These are phyloP conservation scores for Zygosaccharomyces rouxii DNA, from an alignment of 805 yeast species.

Conservation along the genomic window DNA sequence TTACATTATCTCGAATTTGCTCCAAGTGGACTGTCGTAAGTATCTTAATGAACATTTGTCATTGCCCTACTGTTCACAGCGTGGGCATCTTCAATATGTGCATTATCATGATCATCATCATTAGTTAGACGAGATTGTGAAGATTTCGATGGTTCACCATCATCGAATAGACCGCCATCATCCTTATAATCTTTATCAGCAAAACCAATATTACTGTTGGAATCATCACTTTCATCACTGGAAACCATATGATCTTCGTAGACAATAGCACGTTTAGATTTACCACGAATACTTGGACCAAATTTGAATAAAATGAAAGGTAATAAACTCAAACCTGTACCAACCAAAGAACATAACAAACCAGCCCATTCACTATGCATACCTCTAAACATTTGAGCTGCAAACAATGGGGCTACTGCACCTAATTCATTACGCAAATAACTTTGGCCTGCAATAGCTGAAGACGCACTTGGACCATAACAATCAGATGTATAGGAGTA, in stretches of 20 bases:
- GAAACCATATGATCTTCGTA: conserved; percentile 2
- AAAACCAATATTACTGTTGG: background rate
- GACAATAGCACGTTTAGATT: conserved; percentile 2
- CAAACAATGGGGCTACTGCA: conserved; percentile 4
- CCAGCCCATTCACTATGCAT: conserved; percentile 5
- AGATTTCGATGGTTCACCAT: conserved; percentile 7
- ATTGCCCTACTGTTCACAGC: background rate
- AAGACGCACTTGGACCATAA: conserved; percentile 4
- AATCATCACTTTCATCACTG: background rate
- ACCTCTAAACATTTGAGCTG: background rate
- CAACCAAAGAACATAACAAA: conserved; percentile 1
- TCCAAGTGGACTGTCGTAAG: background rate
- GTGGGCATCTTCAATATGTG: background rate
- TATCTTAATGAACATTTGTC: background rate
- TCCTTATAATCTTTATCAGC: background rate
- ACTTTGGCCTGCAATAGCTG: conserved; percentile 5
- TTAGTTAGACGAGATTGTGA: conserved; percentile 2
- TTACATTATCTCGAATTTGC: background rate
- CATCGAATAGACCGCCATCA: conserved; percentile 3
- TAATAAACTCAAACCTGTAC: background rate
- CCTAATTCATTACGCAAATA: conserved; percentile 4
- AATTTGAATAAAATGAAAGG: conserved; percentile 3
- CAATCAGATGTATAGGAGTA: conserved; percentile 5
- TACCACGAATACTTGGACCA: conserved; percentile 2
- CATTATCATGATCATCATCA: conserved; percentile 1